Conservation (phyloP, 2,329 filamentous ascomycete genomes). For the Paecilomyces niveus region DNA sequence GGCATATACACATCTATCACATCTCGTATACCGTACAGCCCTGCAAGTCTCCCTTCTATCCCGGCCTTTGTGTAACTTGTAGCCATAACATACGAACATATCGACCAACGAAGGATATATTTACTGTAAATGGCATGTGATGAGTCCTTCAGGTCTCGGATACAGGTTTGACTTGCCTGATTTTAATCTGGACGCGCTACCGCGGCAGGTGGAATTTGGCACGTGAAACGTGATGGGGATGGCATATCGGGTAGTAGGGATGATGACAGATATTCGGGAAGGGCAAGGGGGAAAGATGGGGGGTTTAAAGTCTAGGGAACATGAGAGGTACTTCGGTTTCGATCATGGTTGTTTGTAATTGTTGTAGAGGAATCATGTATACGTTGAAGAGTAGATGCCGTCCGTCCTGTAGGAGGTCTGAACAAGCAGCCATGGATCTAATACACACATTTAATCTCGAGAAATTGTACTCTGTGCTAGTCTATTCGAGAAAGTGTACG, state of each 20-base stretch:
- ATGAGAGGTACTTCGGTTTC: neutral
- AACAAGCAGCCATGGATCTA: neutral
- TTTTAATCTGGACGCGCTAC: neutral
- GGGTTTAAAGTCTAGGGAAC: neutral
- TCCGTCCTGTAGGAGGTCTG: too few species aligned
- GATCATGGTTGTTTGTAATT: too few species aligned
- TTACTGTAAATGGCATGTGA: neutral
- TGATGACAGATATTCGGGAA: neutral
- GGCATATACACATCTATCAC: neutral
- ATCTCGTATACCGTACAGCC: neutral
- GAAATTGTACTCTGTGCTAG: too few species aligned
- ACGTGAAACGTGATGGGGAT: neutral
- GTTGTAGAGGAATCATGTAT: neutral
- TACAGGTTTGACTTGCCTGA: neutral
- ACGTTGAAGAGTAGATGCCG: neutral
- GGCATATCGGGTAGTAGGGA: neutral
- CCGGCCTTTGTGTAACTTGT: neutral
- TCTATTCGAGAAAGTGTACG: too few species aligned
- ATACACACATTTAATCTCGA: too few species aligned
- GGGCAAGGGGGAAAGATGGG: neutral
- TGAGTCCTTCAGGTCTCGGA: neutral
- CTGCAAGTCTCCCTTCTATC: neutral
- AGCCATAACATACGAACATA: neutral
- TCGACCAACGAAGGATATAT: neutral
- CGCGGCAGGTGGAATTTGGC: neutral